Percentiles rank a stretch among this genome's conserved stretches.
phyloP scores from a whole-genome alignment of 495 filamentous ascomycete genomes.

The Hypoxylon subgilvum region DNA sequence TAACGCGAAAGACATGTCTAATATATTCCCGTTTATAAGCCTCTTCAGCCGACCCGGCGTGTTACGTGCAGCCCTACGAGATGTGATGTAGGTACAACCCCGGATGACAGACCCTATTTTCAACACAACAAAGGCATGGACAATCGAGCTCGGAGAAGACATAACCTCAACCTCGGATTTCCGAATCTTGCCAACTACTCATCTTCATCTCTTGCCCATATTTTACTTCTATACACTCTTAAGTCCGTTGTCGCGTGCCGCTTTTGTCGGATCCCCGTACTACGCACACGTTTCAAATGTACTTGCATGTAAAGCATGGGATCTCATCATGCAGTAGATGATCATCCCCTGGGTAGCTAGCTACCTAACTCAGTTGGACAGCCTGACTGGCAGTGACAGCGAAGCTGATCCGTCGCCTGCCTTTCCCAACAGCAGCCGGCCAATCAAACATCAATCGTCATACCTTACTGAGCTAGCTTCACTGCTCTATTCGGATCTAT shows the following conservation, averaged over 20 bases:
- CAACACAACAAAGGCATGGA: conserved; percentile 21
- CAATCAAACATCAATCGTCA: conserved; percentile 12
- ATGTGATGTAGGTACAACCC: not conserved
- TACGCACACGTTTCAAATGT: too few relatives aligned
- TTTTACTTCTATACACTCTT: not conserved
- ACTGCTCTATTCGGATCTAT: conserved; percentile 15
- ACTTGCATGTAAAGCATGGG: too few relatives aligned
- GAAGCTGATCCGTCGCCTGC: too few relatives aligned
- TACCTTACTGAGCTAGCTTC: conserved; percentile 8
- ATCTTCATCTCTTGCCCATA: not conserved
- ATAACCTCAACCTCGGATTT: conserved; percentile 17
- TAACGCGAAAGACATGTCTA: conserved; percentile 17
- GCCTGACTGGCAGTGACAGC: too few relatives aligned
- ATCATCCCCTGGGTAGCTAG: too few relatives aligned
- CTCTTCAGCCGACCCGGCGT: conserved; percentile 15
- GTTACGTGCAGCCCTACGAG: conserved; percentile 13
- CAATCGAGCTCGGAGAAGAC: conserved; percentile 18
- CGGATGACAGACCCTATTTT: not conserved
- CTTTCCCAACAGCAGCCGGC: conserved; percentile 7
- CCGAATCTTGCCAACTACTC: conserved; percentile 12
- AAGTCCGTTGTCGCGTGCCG: conserved; percentile 11
- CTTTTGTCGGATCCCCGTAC: not conserved
- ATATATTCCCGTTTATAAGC: conserved; percentile 21
- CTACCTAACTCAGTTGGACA: too few relatives aligned
- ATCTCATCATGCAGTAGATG: not conserved